phyloP scores from a whole-genome alignment of 768 basidiomycete species.

The Coprinopsis strossmayeri region DNA sequence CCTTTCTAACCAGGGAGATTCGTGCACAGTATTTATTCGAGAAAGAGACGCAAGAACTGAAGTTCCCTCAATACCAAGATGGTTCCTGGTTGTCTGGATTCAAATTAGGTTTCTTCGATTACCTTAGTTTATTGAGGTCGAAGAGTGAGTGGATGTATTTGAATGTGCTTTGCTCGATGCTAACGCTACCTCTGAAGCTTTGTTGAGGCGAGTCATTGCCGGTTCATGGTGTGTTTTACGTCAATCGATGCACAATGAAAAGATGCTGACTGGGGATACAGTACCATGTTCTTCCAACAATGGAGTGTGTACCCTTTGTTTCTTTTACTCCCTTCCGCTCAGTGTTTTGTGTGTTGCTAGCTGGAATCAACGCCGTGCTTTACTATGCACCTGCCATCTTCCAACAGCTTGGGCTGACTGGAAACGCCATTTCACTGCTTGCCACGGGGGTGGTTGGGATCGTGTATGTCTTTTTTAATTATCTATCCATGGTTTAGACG shows the following conservation, averaged over 20 bases:
- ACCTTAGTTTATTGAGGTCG: conserved; percentile 52
- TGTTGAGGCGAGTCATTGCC: conserved; percentile 57
- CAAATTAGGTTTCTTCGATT: conserved; percentile 55
- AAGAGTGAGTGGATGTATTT: conserved; percentile 26
- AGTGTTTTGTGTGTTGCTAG: conserved; percentile 13
- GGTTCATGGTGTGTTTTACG: conserved; percentile 37
- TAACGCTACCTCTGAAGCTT: conserved; percentile 26
- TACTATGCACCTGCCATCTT: conserved; percentile 78
- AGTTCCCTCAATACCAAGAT: conserved; percentile 62
- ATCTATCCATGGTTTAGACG: background rate
- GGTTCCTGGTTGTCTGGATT: conserved; percentile 49
- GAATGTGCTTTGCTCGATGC: background rate
- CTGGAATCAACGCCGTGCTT: conserved; percentile 66
- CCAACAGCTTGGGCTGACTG: conserved; percentile 48
- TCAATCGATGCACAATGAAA: background rate
- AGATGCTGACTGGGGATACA: conserved; percentile 16
- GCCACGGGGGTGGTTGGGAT: conserved; percentile 73
- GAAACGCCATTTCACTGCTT: conserved; percentile 48
- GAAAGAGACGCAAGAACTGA: conserved; percentile 48
- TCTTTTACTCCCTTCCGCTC: no score
- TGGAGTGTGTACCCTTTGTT: conserved; percentile 46
- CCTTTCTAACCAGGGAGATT: conserved; percentile 65
- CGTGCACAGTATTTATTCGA: conserved; percentile 72
- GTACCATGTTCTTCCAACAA: conserved; percentile 78
- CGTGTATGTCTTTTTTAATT: conserved; percentile 38